These are phyloP conservation scores for Aspergillus sp. DNA, from an alignment of 2,329 filamentous ascomycete species.

Conservation along the genomic window DNA sequence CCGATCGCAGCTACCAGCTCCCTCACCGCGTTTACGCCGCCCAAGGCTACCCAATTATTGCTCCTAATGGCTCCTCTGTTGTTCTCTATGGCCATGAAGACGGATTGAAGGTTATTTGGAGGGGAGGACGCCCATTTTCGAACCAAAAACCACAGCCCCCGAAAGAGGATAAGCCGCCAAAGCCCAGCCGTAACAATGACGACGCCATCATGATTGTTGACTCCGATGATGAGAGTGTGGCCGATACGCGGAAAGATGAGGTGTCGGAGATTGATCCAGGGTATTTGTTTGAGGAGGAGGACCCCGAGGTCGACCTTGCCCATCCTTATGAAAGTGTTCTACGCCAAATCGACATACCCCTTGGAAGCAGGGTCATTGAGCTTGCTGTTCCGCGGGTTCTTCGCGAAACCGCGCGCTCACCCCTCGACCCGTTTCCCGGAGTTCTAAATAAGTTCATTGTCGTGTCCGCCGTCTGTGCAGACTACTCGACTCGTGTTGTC, in stretches of 20 bases:
- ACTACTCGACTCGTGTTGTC: constrained; percentile 57
- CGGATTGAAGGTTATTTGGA: constrained; percentile 61
- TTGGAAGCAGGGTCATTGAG: constrained; percentile 54
- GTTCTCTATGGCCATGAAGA: constrained; percentile 60
- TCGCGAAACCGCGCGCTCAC: constrained; percentile 37
- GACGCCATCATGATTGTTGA: constrained; percentile 57
- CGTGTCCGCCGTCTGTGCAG: constrained; percentile 56
- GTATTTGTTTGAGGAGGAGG: constrained; percentile 53
- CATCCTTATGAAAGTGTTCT: constrained; percentile 55
- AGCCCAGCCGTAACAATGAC: constrained; percentile 25
- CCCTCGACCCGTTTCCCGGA: constrained; percentile 45
- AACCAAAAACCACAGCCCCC: constrained; percentile 24
- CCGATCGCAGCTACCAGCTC: constrained; percentile 55
- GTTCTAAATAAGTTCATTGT: constrained; percentile 53
- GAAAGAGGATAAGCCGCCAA: constrained; percentile 26
- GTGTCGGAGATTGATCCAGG: constrained; percentile 19
- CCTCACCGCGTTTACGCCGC: constrained; percentile 58
- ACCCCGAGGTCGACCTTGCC: constrained; percentile 57
- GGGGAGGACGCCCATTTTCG: constrained; percentile 55
- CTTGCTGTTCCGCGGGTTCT: constrained; percentile 52
- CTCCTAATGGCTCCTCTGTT: constrained; percentile 62
- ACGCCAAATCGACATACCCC: constrained; percentile 54
- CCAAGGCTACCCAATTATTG: constrained; percentile 57
- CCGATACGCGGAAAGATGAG: constrained; percentile 26
- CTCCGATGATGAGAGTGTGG: constrained; percentile 54